Evolutionary conservation across 495 filamentous ascomycete species (phyloP).

Genomic region (Penicillium canariense): DNA sequence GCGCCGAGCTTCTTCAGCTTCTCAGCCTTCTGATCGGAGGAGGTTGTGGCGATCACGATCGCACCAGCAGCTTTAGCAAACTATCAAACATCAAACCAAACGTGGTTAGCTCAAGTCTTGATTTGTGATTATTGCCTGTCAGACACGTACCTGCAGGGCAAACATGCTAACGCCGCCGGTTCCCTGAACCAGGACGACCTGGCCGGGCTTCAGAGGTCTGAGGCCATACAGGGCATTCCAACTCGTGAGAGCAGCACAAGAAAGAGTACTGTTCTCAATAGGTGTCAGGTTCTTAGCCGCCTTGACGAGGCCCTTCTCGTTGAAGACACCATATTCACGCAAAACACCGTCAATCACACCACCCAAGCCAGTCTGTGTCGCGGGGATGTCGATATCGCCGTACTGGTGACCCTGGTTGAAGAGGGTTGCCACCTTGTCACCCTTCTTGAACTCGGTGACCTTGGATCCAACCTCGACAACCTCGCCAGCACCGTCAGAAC

Average conservation of each 20-base stretch:
- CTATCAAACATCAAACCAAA: slow-evolving; percentile 29
- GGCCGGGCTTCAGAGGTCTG: slow-evolving; percentile 61
- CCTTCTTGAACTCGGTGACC: slow-evolving; percentile 65
- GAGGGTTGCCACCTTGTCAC: slow-evolving; percentile 70
- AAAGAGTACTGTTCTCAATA: slow-evolving; percentile 63
- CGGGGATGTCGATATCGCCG: slow-evolving; percentile 49
- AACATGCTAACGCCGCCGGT: slow-evolving; percentile 83
- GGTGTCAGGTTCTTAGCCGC: slow-evolving; percentile 61
- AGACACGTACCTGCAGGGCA: slow-evolving; percentile 59
- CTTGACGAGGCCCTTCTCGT: slow-evolving; percentile 65
- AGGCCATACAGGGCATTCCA: slow-evolving; percentile 84
- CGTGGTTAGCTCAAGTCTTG: too few species aligned
- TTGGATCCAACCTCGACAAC: slow-evolving; percentile 66
- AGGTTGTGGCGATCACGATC: slow-evolving; percentile 77
- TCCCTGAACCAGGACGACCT: slow-evolving; percentile 74
- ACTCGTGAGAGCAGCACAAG: slow-evolving; percentile 72
- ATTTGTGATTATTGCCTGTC: background rate
- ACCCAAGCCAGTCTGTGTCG: slow-evolving; percentile 59
- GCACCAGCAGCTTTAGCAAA: slow-evolving; percentile 85
- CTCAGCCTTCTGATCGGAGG: slow-evolving; percentile 61
- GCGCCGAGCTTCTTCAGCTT: slow-evolving; percentile 69
- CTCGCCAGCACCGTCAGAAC: slow-evolving; percentile 76
- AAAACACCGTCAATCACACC: slow-evolving; percentile 69
- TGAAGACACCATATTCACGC: slow-evolving; percentile 68
- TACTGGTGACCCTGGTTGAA: slow-evolving; percentile 77